These are phyloP conservation scores for Rehmannia glutinosa DNA, from an alignment of 257 asterid species.

Conservation along the genomic window DNA sequence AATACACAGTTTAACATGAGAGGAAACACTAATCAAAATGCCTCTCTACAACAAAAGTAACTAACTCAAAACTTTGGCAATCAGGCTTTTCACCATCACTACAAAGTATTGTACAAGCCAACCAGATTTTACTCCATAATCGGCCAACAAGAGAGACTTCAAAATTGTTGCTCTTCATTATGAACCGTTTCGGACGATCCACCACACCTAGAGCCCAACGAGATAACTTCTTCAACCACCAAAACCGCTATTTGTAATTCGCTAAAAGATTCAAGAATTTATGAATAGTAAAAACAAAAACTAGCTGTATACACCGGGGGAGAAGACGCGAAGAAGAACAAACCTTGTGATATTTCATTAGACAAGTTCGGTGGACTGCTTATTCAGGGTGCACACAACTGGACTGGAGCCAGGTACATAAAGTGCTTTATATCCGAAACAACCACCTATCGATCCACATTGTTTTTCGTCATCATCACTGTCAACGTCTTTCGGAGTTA, in stretches of 20 bases:
- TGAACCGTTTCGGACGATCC: conserved; percentile 1
- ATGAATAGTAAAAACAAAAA: not conserved
- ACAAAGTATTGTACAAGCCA: no score
- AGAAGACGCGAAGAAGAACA: not conserved
- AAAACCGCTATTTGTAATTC: conserved; percentile 9
- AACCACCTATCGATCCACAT: conserved; percentile 58
- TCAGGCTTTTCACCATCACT: no score
- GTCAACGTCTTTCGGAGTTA: conserved; percentile 54
- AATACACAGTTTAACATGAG: no score
- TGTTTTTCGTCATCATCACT: conserved; percentile 84
- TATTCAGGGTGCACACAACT: conserved; percentile 43
- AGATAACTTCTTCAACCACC: conserved; percentile 40
- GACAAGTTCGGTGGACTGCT: conserved; percentile 35
- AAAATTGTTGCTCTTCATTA: conserved; percentile 21
- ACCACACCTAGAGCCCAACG: conserved; percentile 27
- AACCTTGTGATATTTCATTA: conserved; percentile 18
- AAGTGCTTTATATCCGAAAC: conserved; percentile 49
- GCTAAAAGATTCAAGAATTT: not conserved
- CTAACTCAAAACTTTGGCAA: no score
- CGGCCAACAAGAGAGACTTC: conserved; percentile 1
- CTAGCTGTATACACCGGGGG: not conserved
- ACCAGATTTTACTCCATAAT: not conserved
- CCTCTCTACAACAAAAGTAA: no score
- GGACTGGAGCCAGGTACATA: conserved; percentile 24
- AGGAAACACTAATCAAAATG: no score